Evolutionary conservation across 2,329 filamentous ascomycete species (phyloP).

Genomic region (Phialophora macrospora): DNA sequence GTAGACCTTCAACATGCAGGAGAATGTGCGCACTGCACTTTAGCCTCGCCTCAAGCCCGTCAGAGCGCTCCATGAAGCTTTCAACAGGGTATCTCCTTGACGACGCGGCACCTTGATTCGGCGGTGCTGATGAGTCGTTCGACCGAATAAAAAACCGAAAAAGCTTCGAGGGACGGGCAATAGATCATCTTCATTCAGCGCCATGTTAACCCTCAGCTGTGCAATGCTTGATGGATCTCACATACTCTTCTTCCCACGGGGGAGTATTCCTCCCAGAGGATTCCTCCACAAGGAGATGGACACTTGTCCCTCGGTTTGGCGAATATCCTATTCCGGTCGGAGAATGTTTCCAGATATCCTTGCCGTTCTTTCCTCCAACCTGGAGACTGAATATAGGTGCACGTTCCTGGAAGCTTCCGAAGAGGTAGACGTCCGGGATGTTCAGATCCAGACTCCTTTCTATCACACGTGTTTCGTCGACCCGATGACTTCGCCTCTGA

Average conservation of each 20-base stretch:
- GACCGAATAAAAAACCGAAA: neutral
- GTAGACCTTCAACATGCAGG: neutral
- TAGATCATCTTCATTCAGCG: neutral
- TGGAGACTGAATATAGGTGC: neutral
- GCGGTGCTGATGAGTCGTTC: neutral
- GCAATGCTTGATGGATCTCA: slow-evolving; percentile 9
- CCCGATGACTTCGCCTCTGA: slow-evolving; percentile 50
- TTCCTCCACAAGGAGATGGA: neutral
- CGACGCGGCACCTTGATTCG: neutral
- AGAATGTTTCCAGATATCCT: neutral
- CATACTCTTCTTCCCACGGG: slow-evolving; percentile 12
- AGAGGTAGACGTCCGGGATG: neutral
- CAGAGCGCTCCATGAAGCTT: neutral
- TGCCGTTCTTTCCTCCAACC: neutral
- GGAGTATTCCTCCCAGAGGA: neutral
- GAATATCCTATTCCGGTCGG: neutral
- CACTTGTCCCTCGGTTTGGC: neutral
- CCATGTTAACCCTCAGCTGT: slow-evolving; percentile 8
- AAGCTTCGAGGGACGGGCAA: neutral
- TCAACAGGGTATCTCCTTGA: neutral
- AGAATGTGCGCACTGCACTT: neutral
- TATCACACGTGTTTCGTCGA: slow-evolving; percentile 39
- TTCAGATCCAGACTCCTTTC: neutral
- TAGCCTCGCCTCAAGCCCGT: neutral
- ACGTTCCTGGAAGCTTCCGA: neutral